Evolutionary conservation across 768 basidiomycete genomes (phyloP).

Genomic region (Cubamyces sp.): DNA sequence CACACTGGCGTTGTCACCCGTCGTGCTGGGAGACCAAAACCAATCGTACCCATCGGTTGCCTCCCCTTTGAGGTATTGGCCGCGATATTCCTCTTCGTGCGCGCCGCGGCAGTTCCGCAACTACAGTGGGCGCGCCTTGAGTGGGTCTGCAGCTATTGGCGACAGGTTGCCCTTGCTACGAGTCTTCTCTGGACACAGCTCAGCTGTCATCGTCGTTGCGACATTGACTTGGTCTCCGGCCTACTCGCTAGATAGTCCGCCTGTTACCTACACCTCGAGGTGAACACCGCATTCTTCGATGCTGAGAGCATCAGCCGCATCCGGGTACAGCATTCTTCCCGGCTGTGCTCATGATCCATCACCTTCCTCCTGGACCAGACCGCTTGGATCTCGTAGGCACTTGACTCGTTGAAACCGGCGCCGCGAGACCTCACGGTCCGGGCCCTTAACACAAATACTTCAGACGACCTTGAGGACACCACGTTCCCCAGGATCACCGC

Average conservation of each 20-base stretch:
- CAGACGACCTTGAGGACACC: too few relatives aligned
- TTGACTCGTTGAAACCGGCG: neutral
- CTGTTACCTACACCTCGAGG: neutral
- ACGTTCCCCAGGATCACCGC: neutral
- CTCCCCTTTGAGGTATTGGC: slow-evolving; percentile 1
- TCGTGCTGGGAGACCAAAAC: too few relatives aligned
- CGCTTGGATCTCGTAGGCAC: neutral
- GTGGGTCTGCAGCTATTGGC: slow-evolving; percentile 1
- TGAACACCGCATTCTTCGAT: neutral
- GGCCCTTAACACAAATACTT: neutral
- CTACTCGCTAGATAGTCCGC: neutral
- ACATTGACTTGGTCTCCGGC: neutral
- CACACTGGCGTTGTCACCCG: neutral
- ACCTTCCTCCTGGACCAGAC: neutral
- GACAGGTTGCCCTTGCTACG: neutral
- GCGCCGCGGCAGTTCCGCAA: neutral
- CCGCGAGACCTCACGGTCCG: neutral
- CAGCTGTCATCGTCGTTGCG: neutral
- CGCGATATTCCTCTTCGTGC: neutral
- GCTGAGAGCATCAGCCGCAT: neutral
- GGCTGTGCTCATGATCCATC: neutral
- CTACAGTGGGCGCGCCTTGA: neutral
- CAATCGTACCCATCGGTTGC: neutral
- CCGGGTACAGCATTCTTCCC: neutral
- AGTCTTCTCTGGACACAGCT: neutral